These are phyloP conservation scores for Phytophthora gonapodyides DNA, from an alignment of 352 stramenopile genomes.

Conservation along the genomic window DNA sequence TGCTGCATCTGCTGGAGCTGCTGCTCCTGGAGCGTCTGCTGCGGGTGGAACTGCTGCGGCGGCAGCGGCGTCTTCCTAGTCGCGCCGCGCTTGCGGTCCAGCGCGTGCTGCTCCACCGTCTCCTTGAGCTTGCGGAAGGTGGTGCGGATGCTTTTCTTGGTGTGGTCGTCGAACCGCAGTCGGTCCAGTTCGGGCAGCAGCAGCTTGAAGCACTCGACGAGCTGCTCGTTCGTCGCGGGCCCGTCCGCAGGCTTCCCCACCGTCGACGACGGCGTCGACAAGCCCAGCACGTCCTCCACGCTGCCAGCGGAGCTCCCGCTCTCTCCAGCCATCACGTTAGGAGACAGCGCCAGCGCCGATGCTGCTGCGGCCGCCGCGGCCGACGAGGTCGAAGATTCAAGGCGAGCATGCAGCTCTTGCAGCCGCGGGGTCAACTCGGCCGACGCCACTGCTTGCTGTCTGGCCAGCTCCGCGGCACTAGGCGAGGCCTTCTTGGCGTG, in stretches of 20 bases:
- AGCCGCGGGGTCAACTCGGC: slow-evolving; percentile 38
- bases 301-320: slow-evolving; percentile 18
- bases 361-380: slow-evolving; percentile 19
- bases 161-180: slow-evolving; percentile 60
- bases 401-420: slow-evolving; percentile 44
- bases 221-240: slow-evolving; percentile 49
- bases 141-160: slow-evolving; percentile 60
- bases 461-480: slow-evolving; percentile 17
- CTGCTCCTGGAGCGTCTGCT: slow-evolving; percentile 25
- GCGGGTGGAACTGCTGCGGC: slow-evolving; percentile 16
- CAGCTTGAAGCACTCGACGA: slow-evolving; percentile 52
- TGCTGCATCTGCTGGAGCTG: slow-evolving; percentile 20
- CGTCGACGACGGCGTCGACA: slow-evolving; percentile 35
- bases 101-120: slow-evolving; percentile 38
- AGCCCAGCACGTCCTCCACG: slow-evolving; percentile 48
- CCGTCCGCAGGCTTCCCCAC: slow-evolving; percentile 16
- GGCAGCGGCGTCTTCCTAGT: slow-evolving; percentile 29
- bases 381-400: slow-evolving; percentile 36
- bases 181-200: slow-evolving; percentile 57
- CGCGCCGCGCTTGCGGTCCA: slow-evolving; percentile 37
- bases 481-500: slow-evolving; percentile 31
- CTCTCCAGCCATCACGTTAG: slow-evolving; percentile 32
- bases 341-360: slow-evolving; percentile 24
- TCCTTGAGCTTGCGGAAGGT: slow-evolving; percentile 60
- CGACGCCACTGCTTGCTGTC: slow-evolving; percentile 14